Percentiles rank a stretch among this genome's conserved stretches.
These are phyloP conservation scores for Tulasnella sp. DNA, from an alignment of 768 basidiomycete species.

Conservation along the genomic window DNA sequence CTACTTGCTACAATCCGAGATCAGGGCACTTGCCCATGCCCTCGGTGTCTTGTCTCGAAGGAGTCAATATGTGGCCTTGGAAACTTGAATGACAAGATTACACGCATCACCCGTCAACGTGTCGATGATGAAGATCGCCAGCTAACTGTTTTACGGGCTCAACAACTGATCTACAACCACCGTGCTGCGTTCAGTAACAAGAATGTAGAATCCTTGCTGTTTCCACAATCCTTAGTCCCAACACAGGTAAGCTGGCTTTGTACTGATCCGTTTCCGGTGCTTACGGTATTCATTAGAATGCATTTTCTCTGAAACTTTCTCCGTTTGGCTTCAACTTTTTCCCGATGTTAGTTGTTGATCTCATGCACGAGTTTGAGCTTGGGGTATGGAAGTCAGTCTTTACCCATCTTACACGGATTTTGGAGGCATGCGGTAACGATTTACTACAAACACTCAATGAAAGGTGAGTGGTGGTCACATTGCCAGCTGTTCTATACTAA, in stretches of 20 bases:
- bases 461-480: background rate
- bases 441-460: background rate
- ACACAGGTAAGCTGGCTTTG: conserved; percentile 19
- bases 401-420: conserved; percentile 21
- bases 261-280: background rate
- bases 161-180: conserved; percentile 14
- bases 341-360: conserved; percentile 22
- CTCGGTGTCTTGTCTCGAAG: conserved; percentile 27
- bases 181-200: conserved; percentile 3
- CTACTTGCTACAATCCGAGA: conserved; percentile 30
- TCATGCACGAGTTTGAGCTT: conserved; percentile 23
- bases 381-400: conserved; percentile 23
- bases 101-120: background rate
- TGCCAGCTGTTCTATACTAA: too few species aligned
- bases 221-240: conserved; percentile 16
- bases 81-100: background rate
- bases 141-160: background rate
- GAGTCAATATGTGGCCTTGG: conserved; percentile 25
- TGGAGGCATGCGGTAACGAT: conserved; percentile 2
- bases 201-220: background rate
- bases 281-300: conserved; percentile 22
- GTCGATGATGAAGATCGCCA: background rate
- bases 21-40: conserved; percentile 31
- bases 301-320: conserved; percentile 23
- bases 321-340: conserved; percentile 22